phyloP scores from a whole-genome alignment of 306 rosid genomes.

The Pyrus bretschneideri region DNA sequence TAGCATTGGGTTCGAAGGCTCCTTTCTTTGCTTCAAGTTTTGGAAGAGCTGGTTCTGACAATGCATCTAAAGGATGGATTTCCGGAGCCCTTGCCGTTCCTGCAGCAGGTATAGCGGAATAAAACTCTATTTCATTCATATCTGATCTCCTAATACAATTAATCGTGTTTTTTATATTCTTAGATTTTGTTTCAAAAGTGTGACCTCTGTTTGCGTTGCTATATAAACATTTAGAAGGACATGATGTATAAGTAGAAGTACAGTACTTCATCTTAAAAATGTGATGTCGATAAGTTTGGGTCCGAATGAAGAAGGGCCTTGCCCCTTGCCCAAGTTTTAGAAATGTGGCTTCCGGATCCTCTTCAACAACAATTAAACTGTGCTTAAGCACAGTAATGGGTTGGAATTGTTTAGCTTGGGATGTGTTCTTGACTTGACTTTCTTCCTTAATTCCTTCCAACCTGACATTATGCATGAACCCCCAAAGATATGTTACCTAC shows the following conservation, averaged over 20 bases:
- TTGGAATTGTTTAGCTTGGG: background rate
- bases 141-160: background rate
- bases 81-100: slow-evolving; percentile 71
- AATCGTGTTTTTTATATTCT: background rate
- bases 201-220: background rate
- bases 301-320: background rate
- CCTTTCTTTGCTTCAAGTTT: slow-evolving; percentile 40
- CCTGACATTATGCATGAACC: background rate
- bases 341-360: slow-evolving; percentile 5
- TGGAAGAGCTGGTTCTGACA: slow-evolving; percentile 41
- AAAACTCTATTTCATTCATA: background rate
- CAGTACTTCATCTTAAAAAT: background rate
- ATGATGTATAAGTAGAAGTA: background rate
- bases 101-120: slow-evolving; percentile 52
- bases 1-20: slow-evolving; percentile 34
- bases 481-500: background rate
- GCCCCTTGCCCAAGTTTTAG: background rate
- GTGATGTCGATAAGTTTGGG: background rate
- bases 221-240: background rate
- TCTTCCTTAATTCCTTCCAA: background rate
- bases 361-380: background rate
- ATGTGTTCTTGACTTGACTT: background rate
- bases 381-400: background rate
- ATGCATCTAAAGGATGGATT: slow-evolving; percentile 51
- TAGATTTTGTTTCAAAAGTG: background rate